phyloP scores from a whole-genome alignment of 768 basidiomycete genomes.

The Aureoboletus auriporus region DNA sequence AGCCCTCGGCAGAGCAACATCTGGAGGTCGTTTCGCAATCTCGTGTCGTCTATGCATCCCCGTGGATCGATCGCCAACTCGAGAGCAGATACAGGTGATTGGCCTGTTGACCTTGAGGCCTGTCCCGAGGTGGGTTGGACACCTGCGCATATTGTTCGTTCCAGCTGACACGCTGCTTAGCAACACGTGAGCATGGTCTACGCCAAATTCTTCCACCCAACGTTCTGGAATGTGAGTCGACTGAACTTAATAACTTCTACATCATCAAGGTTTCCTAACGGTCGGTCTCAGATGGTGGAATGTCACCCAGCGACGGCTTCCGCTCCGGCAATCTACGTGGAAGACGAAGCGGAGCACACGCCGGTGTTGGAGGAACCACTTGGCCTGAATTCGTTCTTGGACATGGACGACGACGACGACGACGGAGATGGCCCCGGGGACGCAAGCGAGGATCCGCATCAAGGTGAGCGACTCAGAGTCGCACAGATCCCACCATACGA shows the following conservation, averaged over 20 bases:
- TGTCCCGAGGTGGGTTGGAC: constrained; percentile 5
- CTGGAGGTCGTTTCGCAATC: constrained; percentile 3
- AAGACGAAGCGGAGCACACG: constrained; percentile 12
- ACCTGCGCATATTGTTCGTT: neutral
- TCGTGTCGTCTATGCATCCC: constrained; percentile 10
- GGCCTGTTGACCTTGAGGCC: constrained; percentile 8
- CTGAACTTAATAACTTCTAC: too few relatives aligned
- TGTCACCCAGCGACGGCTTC: constrained; percentile 15
- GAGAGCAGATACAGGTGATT: neutral
- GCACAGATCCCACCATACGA: constrained; percentile 13
- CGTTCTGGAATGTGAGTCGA: constrained; percentile 17
- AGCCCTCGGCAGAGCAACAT: neutral
- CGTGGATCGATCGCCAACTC: neutral
- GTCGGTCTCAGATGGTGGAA: constrained; percentile 8
- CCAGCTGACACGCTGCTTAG: neutral
- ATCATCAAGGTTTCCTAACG: neutral
- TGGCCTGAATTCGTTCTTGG: constrained; percentile 14
- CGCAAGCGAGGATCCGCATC: neutral
- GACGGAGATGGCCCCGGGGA: neutral
- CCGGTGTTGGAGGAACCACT: constrained; percentile 2
- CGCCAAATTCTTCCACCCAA: constrained; percentile 21
- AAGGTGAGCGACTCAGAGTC: neutral
- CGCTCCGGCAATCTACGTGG: constrained; percentile 19
- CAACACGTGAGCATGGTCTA: constrained; percentile 21
- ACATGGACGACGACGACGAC: constrained; percentile 6